Base-by-base conservation (phyloP, 805 yeast genomes). In the Metschnikowia matae region DNA sequence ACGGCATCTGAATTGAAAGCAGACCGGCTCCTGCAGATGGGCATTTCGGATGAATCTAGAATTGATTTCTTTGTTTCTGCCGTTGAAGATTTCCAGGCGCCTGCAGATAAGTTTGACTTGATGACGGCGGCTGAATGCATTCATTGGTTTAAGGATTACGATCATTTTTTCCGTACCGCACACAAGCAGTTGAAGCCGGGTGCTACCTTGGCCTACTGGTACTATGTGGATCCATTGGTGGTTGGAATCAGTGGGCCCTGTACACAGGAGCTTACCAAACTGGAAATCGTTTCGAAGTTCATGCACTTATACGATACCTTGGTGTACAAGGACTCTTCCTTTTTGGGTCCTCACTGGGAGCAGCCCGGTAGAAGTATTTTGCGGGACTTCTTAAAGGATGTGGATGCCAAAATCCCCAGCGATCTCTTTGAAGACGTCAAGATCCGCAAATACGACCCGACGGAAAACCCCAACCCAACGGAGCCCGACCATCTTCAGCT, bases 321-420 rank as follows among this genome's bases (percentile, higher is more conserved):
- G 44, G 70, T 68, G 5, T 79, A 79, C 54, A 74, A 71, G 26
- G 70, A 69, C 44, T 71, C 77, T 0, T 61, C 65, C 2, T 69
- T 61, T 40, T 63, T 85, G 42, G 91, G 91, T 0, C 82, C 83
- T 0, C 81, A 81, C 62, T 91, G 97, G 97, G 87, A 88, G 59
- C 86, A 85, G 57, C 94, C 96, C 0, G 97, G 97, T 0, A 72
- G 96, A 44, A 48, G 61, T 5, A 68, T 78, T 13, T 65, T 91
- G 33, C 69, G 83, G 46, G 54, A 68, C 6, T 60, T 74, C 50
- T 73, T 78, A 54, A 59, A 54, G 14, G 78, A 70, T 10, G 71
- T 83, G 4, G 62, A 70, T 34, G 58, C 77, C n/a, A 59, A 61
- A 21, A 69, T 73, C 3, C 82, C 85, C 2, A 26, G 48, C 0